A percentile compares a stretch with the other conserved stretches of the same genome.
phyloP scores from a whole-genome alignment of 1,284 basidiomycete species.

The Cryptococcus maquisensis region DNA sequence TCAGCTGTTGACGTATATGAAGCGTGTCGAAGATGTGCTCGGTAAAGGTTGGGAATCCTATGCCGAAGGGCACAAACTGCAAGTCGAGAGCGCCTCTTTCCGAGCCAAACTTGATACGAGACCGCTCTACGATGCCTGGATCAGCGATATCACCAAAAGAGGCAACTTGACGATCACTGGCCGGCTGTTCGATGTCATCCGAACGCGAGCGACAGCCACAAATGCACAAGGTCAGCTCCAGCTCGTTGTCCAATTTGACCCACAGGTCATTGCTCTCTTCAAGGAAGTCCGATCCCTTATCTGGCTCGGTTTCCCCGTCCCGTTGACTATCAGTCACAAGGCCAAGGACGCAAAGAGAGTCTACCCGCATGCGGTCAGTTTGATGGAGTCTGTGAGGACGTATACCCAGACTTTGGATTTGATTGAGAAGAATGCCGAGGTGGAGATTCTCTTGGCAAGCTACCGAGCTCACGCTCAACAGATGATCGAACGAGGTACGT shows the following conservation, averaged over 20 bases:
- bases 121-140: slow-evolving; percentile 93
- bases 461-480: slow-evolving; percentile 84
- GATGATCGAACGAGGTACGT: slow-evolving; percentile 75
- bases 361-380: slow-evolving; percentile 93
- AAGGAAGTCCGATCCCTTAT: slow-evolving; percentile 95
- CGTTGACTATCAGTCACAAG: slow-evolving; percentile 89
- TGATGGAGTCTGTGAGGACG: slow-evolving; percentile 97
- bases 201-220: slow-evolving; percentile 56
- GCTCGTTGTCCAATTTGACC: slow-evolving; percentile 93
- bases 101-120: slow-evolving; percentile 91
- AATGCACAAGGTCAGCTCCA: slow-evolving; percentile 68
- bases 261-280: slow-evolving; percentile 95
- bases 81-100: slow-evolving; percentile 86
- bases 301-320: slow-evolving; percentile 93
- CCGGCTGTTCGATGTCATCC: slow-evolving; percentile 91
- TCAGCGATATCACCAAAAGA: slow-evolving; percentile 86
- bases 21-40: slow-evolving; percentile 97
- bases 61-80: slow-evolving; percentile 96
- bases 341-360: slow-evolving; percentile 97
- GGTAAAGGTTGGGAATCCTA: slow-evolving; percentile 98
- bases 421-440: slow-evolving; percentile 80
- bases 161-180: slow-evolving; percentile 78
- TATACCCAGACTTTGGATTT: slow-evolving; percentile 91
- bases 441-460: slow-evolving; percentile 88
- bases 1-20: slow-evolving; percentile 95